Base-by-base conservation (phyloP, 257 asterid species). In the Jasminum sambac region DNA sequence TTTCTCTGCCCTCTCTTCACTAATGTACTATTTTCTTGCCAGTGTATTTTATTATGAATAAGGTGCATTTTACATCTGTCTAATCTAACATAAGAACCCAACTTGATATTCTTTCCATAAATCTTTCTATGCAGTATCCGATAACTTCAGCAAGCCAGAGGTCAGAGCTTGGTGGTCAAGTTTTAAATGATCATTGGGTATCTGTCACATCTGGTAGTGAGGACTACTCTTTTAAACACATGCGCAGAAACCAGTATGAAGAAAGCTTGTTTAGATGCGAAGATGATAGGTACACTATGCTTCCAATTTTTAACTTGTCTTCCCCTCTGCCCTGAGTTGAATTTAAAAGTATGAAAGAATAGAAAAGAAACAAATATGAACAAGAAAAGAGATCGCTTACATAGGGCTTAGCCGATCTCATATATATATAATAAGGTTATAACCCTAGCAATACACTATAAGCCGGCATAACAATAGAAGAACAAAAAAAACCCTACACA, bases 121-220 rank as follows among this genome's bases (percentile, higher is more conserved):
- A 24, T 64, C 72, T 68, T n/a, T 65, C 68, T 73, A 64, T 86
- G 82, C 88, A 95, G 99, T 95, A 90, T 78, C 98, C 97, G 58
- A 88, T 90, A 69, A 79, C 95, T 72, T 69, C 86, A 63, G 99
- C 95, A 68, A 92, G 99, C 84, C 92, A 88, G 77, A 92, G 89
- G 77, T 85, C 98, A 60, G 96, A 89, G 76, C 96, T 95, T 77
- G 98, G 96, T 72, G 82, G 84, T 67, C 91, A 83, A 83, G 98
- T 95, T 64, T 78, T 95, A 59, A 95, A 95, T 74, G 96, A 95
- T 72, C 88, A 84, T 60, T 95, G 96, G 97, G 99, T 95, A 57
- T 95, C 99, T 70, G 99, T 95, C 80, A 95, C 99, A 68, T 95
- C 97, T 66, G 99, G 99, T 69, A 95, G 99, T 79, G 99, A 95